These are phyloP conservation scores for Amylocarpus encephaloides DNA, from an alignment of 2,329 filamentous ascomycete species.

Conservation along the genomic window DNA sequence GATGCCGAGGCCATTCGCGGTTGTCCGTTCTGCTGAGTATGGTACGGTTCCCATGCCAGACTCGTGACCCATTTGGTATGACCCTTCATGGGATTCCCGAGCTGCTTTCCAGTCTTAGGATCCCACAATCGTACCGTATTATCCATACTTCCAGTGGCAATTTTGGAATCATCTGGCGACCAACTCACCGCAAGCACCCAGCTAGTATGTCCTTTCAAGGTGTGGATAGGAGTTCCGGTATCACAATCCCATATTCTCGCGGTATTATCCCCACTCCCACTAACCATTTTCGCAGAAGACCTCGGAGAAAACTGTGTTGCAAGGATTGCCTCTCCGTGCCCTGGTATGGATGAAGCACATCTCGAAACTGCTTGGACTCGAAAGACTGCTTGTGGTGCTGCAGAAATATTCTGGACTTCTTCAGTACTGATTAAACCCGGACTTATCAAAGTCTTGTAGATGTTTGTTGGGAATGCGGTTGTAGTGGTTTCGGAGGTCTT, in stretches of 20 bases:
- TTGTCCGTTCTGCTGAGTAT: conserved; percentile 66
- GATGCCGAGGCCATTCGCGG: conserved; percentile 79
- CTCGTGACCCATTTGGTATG: conserved; percentile 87
- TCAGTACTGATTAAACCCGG: conserved; percentile 31
- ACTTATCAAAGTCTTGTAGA: conserved; percentile 43
- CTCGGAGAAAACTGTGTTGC: conserved; percentile 79
- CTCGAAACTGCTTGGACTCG: conserved; percentile 86
- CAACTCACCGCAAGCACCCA: conserved; percentile 88
- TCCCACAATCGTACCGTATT: conserved; percentile 89
- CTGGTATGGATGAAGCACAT: conserved; percentile 80
- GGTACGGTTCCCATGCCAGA: conserved; percentile 89
- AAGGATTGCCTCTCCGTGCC: conserved; percentile 87
- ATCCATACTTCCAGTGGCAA: conserved; percentile 91
- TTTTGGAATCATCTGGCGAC: conserved; percentile 72
- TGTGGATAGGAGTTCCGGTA: conserved; percentile 82
- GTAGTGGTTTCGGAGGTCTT: conserved; percentile 35
- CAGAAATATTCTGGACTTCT: conserved; percentile 42
- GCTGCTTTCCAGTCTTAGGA: conserved; percentile 67
- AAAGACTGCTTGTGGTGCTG: conserved; percentile 85
- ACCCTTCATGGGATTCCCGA: conserved; percentile 67
- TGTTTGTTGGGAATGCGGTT: conserved; percentile 29
- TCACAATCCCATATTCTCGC: conserved; percentile 93
- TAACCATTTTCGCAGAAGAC: conserved; percentile 71
- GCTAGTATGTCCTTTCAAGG: conserved; percentile 77
- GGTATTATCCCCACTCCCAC: conserved; percentile 84